Evolutionary conservation across 345 rosid genomes (phyloP).

Genomic region (Leavenworthia alabamica): DNA sequence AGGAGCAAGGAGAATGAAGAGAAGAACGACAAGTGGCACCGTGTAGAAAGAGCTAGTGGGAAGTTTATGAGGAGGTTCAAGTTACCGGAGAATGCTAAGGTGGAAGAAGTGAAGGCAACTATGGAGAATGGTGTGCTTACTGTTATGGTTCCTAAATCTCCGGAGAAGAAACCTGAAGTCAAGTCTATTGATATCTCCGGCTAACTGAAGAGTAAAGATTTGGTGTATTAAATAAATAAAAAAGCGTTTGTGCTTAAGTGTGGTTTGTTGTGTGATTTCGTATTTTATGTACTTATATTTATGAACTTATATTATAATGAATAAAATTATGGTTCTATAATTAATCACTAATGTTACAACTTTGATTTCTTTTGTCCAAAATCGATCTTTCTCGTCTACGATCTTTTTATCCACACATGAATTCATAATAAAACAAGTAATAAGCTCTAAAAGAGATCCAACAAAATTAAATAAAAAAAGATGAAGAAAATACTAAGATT

Average conservation of each 20-base stretch:
- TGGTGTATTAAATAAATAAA: background rate
- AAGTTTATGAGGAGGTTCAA: conserved; percentile 34
- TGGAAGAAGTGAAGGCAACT: conserved; percentile 40
- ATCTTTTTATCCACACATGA: background rate
- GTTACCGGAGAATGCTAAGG: conserved; percentile 31
- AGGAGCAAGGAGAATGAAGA: conserved; percentile 35
- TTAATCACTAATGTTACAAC: too few species aligned
- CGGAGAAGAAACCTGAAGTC: conserved; percentile 32
- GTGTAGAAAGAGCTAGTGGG: conserved; percentile 30
- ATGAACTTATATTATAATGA: too few species aligned
- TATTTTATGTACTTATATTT: too few species aligned
- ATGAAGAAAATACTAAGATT: background rate
- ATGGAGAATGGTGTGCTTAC: conserved; percentile 57
- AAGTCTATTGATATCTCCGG: conserved; percentile 51
- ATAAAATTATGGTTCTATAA: too few species aligned
- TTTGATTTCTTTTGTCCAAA: too few species aligned
- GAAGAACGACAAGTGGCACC: conserved; percentile 31
- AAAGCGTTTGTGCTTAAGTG: background rate
- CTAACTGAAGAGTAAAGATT: conserved; percentile 3
- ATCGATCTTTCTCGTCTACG: background rate
- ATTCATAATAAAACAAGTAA: background rate
- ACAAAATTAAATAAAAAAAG: background rate
- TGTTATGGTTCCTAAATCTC: conserved; percentile 34
- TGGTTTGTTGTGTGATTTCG: conserved; percentile 1
- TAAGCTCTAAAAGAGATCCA: conserved; percentile 4